Evolutionary conservation across 176 grass and related monocot genomes (phyloP).

Genomic region (Poa pratensis): DNA sequence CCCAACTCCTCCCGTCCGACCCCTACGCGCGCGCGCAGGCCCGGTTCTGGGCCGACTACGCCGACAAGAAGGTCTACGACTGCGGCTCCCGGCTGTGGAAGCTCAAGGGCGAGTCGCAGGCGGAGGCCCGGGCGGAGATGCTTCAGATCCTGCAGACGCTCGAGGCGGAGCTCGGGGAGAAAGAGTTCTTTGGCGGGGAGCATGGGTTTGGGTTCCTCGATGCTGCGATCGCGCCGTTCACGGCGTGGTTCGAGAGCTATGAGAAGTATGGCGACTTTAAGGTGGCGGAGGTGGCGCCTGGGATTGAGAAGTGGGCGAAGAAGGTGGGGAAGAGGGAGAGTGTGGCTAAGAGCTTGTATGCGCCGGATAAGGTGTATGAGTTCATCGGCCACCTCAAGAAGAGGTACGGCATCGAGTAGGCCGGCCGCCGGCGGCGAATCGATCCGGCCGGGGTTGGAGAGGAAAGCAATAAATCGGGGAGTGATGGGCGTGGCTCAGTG

Average conservation of each 20-base stretch:
- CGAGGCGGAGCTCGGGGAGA: conserved; percentile 48
- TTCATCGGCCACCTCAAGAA: conserved; percentile 36
- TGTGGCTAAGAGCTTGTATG: conserved; percentile 36
- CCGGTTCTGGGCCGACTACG: conserved; percentile 63
- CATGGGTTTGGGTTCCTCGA: conserved; percentile 45
- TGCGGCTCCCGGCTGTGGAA: conserved; percentile 41
- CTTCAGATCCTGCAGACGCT: conserved; percentile 18
- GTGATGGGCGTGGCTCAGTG: no score
- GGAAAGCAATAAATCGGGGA: no score
- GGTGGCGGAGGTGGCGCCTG: conserved; percentile 29
- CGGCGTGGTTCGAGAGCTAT: conserved; percentile 37
- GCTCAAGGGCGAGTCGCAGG: conserved; percentile 42
- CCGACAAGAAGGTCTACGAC: conserved; percentile 60
- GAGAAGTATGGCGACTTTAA: conserved; percentile 43
- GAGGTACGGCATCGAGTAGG: conserved; percentile 9
- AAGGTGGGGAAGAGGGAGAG: conserved; percentile 39
- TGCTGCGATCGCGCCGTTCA: conserved; percentile 43
- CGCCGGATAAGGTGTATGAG: conserved; percentile 42
- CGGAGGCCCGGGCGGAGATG: conserved; percentile 40
- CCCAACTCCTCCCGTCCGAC: not conserved
- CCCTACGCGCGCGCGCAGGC: conserved; percentile 48
- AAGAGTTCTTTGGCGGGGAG: conserved; percentile 48
- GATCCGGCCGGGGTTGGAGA: no score
- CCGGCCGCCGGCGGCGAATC: no score
- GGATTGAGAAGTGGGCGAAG: conserved; percentile 43